Evolutionary conservation across 2,329 filamentous ascomycete genomes (phyloP).

Genomic region (Phaeoacremonium minimum): DNA sequence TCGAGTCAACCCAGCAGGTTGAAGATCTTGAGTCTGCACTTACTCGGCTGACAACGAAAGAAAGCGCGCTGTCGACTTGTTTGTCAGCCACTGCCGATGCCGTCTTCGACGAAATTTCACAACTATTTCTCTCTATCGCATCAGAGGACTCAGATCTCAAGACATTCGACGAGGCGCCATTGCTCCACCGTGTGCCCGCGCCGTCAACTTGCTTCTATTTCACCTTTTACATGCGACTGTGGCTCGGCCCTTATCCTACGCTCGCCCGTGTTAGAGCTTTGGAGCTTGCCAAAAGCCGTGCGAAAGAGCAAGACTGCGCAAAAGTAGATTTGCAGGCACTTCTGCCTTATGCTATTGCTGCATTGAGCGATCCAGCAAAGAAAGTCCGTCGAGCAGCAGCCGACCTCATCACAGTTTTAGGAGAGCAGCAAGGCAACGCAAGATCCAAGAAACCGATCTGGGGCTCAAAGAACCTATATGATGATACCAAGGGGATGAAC

Average conservation of each 20-base stretch:
- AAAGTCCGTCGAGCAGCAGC: conserved; percentile 74
- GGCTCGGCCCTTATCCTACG: conserved; percentile 67
- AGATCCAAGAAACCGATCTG: conserved; percentile 45
- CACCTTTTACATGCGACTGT: conserved; percentile 71
- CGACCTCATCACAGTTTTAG: conserved; percentile 56
- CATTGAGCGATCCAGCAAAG: conserved; percentile 70
- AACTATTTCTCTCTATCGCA: conserved; percentile 52
- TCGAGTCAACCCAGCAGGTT: conserved; percentile 16
- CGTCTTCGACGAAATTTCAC: conserved; percentile 54
- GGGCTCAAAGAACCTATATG: conserved; percentile 64
- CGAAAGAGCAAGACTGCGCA: conserved; percentile 45
- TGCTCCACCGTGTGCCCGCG: conserved; percentile 50
- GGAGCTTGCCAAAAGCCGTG: conserved; percentile 53
- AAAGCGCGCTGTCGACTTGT: conserved; percentile 37
- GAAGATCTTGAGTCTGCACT: conserved; percentile 35
- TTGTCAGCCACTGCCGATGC: conserved; percentile 44
- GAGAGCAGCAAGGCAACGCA: conserved; percentile 13
- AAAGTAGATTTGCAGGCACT: conserved; percentile 70
- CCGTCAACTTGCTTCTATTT: conserved; percentile 63
- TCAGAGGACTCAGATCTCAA: conserved; percentile 37
- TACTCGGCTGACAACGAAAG: conserved; percentile 26
- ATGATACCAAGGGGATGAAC: conserved; percentile 44
- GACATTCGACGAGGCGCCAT: conserved; percentile 49
- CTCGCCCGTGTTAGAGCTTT: conserved; percentile 67
- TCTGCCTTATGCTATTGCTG: conserved; percentile 75